Conservation (phyloP, 805 yeast genomes). For the Priceomyces castillae region DNA sequence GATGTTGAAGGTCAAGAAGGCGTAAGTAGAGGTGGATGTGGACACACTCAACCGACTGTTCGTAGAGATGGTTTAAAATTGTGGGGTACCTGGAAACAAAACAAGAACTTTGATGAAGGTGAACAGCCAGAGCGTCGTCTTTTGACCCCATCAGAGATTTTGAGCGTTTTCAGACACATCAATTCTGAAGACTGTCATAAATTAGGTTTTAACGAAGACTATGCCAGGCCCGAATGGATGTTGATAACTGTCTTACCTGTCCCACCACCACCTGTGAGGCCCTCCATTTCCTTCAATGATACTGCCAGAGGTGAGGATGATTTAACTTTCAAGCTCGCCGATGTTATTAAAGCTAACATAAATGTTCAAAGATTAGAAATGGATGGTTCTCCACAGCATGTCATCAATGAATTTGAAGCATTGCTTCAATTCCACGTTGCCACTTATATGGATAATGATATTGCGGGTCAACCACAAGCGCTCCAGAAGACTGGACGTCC, state of each 20-base stretch:
- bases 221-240: conserved; percentile 99
- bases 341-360: conserved; percentile 92
- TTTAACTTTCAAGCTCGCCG: conserved; percentile 95
- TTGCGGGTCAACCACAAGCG: conserved; percentile 99
- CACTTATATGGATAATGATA: conserved; percentile 98
- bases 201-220: conserved; percentile 91
- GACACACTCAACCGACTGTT: conserved; percentile 91
- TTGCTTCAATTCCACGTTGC: conserved; percentile 97
- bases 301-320: conserved; percentile 99
- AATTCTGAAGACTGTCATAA: conserved; percentile 75
- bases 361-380: conserved; percentile 96
- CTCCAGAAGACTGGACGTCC: conserved; percentile 98
- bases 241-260: conserved; percentile 96
- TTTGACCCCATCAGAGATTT: conserved; percentile 82
- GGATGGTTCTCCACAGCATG: conserved; percentile 99
- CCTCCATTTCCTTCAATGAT: conserved; percentile 96
- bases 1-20: conserved; percentile 48
- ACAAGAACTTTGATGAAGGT: conserved; percentile 74
- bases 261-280: conserved; percentile 99
- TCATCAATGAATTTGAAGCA: conserved; percentile 93
- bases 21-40: conserved; percentile 92
- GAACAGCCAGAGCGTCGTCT: conserved; percentile 91
- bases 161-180: conserved; percentile 89
- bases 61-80: conserved; percentile 94
- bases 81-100: conserved; percentile 98